phyloP scores from a whole-genome alignment of 192 early-diverging fungal genomes.

The Linnemannia exigua region DNA sequence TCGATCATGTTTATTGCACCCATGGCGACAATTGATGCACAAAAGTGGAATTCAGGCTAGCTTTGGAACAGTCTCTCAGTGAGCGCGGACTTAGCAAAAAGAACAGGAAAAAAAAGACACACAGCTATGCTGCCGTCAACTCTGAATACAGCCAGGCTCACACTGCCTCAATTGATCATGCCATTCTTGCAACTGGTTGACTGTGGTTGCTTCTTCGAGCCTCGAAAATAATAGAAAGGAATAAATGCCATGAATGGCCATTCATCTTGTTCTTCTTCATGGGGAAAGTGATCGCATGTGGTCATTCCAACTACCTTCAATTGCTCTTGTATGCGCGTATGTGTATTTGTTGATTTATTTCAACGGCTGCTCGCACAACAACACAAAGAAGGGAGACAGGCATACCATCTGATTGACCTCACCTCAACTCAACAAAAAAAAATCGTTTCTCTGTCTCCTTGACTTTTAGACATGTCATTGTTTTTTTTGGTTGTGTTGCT shows the following conservation, averaged over 20 bases:
- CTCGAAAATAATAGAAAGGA: not conserved
- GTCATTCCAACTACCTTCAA: not conserved
- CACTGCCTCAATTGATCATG: conserved; percentile 5
- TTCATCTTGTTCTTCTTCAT: not conserved
- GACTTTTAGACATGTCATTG: not conserved
- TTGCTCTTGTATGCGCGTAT: not conserved
- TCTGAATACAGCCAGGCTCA: not conserved
- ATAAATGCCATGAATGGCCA: not conserved
- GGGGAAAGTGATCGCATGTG: not conserved
- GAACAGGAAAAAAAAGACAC: not conserved
- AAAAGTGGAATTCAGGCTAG: conserved; percentile 3
- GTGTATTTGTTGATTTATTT: not conserved
- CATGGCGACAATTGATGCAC: not conserved
- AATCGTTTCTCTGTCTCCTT: conserved; percentile 12
- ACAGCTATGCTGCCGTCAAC: not conserved
- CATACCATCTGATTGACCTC: too few species aligned
- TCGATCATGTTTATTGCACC: not conserved
- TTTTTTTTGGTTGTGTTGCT: not conserved
- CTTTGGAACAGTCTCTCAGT: not conserved
- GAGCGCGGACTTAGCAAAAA: not conserved
- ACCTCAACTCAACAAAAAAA: conserved; percentile 9
- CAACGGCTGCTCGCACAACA: conserved; percentile 17
- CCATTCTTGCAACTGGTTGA: not conserved
- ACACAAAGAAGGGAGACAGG: not conserved
- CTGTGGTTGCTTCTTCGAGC: not conserved